Percentiles rank a stretch among this genome's conserved stretches.
Evolutionary conservation across 306 rosid genomes (phyloP).

Genomic region (Dicorynia guianensis): DNA sequence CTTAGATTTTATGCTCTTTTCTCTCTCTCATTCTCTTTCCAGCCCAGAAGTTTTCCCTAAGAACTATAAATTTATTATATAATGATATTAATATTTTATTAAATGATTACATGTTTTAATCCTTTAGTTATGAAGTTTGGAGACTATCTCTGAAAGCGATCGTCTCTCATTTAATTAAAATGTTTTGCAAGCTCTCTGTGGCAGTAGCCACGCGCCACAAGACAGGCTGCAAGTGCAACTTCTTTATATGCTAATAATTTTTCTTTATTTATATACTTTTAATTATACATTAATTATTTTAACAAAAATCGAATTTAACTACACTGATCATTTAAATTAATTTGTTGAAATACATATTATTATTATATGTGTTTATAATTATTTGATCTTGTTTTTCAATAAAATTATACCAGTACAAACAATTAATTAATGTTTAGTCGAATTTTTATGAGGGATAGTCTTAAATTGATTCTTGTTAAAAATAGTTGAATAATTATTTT

Average conservation of each 20-base stretch:
- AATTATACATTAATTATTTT: constrained; percentile 30
- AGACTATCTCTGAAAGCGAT: constrained; percentile 79
- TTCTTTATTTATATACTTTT: constrained; percentile 27
- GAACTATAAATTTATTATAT: constrained; percentile 45
- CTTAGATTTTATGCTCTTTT: constrained; percentile 83
- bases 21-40: constrained; percentile 46
- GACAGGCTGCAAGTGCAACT: constrained; percentile 38
- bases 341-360: no score
- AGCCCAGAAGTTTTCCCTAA: constrained; percentile 48
- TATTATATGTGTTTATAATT: no score
- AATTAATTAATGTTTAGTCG: no score
- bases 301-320: no score
- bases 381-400: constrained; percentile 41
- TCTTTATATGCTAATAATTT: neutral
- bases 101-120: constrained; percentile 41
- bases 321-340: no score
- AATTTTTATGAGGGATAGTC: no score
- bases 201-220: constrained; percentile 56
- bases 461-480: no score
- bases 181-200: constrained; percentile 48
- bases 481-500: no score
- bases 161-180: constrained; percentile 63
- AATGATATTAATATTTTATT: constrained; percentile 27
- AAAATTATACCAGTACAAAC: no score
- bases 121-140: constrained; percentile 51